Conservation (phyloP, 805 yeast genomes). For the Candida sakaeoensis region DNA sequence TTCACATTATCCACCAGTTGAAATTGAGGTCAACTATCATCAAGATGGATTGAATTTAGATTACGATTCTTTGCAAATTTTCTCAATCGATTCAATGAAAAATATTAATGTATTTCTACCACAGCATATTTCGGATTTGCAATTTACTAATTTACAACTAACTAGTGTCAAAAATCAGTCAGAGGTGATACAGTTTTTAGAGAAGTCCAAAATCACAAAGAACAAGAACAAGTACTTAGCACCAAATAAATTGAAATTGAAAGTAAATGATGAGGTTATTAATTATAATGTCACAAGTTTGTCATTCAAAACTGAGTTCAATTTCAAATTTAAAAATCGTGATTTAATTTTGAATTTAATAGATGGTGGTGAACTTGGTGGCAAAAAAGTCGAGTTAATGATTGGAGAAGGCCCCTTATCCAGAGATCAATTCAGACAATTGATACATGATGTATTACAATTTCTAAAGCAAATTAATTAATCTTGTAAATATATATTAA, state of each 20-base stretch:
- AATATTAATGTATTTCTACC: slow-evolving; percentile 43
- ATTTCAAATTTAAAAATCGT: slow-evolving; percentile 33
- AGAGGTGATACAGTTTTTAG: slow-evolving; percentile 39
- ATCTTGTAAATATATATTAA: slow-evolving; percentile 3
- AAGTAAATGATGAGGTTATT: slow-evolving; percentile 34
- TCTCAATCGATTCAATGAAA: slow-evolving; percentile 45
- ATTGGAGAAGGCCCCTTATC: slow-evolving; percentile 8
- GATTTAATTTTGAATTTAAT: slow-evolving; percentile 36
- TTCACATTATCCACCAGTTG: slow-evolving; percentile 48
- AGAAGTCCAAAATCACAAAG: slow-evolving; percentile 23
- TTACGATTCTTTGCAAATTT: slow-evolving; percentile 36
- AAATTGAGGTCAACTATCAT: slow-evolving; percentile 49
- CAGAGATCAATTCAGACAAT: slow-evolving; percentile 16
- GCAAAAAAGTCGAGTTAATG: slow-evolving; percentile 47
- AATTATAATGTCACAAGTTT: slow-evolving; percentile 43
- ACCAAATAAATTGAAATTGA: slow-evolving; percentile 25
- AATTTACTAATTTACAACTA: slow-evolving; percentile 36
- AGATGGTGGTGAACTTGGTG: slow-evolving; percentile 61
- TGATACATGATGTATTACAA: slow-evolving; percentile 21
- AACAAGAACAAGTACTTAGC: slow-evolving; percentile 37
- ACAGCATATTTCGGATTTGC: slow-evolving; percentile 37
- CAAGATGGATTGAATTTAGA: slow-evolving; percentile 33
- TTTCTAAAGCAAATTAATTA: slow-evolving; percentile 1
- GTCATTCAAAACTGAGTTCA: slow-evolving; percentile 43
- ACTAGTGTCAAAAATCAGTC: slow-evolving; percentile 38